These are phyloP conservation scores for Malassezia globosa DNA, from an alignment of 1,284 basidiomycete species.

Conservation along the genomic window DNA sequence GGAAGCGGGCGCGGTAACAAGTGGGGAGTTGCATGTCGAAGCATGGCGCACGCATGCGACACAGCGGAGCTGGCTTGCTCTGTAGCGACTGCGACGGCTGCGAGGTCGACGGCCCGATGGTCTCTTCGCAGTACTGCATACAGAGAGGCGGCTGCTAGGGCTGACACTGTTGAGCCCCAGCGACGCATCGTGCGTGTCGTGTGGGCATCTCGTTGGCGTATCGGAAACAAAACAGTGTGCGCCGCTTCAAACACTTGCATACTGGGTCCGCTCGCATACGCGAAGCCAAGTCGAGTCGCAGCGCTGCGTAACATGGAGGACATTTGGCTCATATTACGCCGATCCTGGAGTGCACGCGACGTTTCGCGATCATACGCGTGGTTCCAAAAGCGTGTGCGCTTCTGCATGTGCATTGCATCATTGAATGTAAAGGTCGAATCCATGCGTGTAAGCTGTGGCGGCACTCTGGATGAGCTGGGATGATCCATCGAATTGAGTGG, in stretches of 20 bases:
- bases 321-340: background rate
- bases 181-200: background rate
- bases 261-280: constrained; percentile 1
- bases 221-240: too few species aligned
- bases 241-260: background rate
- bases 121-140: constrained; percentile 11
- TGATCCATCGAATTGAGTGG: background rate
- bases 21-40: background rate
- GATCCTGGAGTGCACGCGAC: background rate
- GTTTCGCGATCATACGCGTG: constrained; percentile 7
- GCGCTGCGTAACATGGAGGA: constrained; percentile 7
- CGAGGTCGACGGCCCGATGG: constrained; percentile 5
- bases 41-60: background rate
- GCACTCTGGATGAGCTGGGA: too few species aligned
- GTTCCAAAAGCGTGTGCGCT: too few species aligned
- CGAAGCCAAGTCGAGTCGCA: constrained; percentile 9
- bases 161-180: constrained; percentile 1
- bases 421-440: too few species aligned
- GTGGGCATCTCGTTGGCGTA: background rate
- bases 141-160: constrained; percentile 10
- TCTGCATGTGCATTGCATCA: too few species aligned
- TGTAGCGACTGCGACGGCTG: constrained; percentile 6
- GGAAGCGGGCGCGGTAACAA: background rate
- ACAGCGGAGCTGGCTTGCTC: constrained; percentile 1
- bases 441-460: too few species aligned